Conservation (phyloP, 164 flowering plant species). For the Piper longum region DNA sequence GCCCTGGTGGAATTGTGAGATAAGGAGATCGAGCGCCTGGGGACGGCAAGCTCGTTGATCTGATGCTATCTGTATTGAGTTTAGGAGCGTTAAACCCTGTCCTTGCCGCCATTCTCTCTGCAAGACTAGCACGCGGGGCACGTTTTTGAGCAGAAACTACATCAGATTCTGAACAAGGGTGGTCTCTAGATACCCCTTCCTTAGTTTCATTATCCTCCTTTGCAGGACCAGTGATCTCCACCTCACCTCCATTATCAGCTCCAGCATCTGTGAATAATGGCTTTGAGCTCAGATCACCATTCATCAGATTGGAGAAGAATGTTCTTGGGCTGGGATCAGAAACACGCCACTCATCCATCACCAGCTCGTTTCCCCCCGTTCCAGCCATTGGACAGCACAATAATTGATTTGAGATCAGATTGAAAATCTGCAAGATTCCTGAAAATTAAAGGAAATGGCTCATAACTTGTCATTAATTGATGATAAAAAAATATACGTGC, state of each 20-base stretch:
- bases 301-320: not conserved
- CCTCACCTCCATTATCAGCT: not conserved
- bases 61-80: slow-evolving; percentile 52
- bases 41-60: slow-evolving; percentile 27
- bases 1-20: slow-evolving; percentile 71
- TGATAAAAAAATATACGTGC: no score
- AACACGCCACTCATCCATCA: not conserved
- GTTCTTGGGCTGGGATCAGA: not conserved
- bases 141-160: not conserved
- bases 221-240: not conserved
- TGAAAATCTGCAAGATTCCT: no score
- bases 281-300: not conserved
- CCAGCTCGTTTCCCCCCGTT: not conserved
- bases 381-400: not conserved
- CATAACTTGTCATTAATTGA: no score
- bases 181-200: not conserved
- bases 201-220: not conserved
- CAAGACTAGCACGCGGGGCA: not conserved
- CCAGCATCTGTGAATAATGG: not conserved
- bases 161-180: not conserved
- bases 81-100: slow-evolving; percentile 16
- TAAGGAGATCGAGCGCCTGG: slow-evolving; percentile 45
- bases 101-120: slow-evolving; percentile 1
- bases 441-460: no score
- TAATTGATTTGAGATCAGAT: no score